Conservation (phyloP, 108 stramenopile species). For the Skeletonema marinoi region DNA sequence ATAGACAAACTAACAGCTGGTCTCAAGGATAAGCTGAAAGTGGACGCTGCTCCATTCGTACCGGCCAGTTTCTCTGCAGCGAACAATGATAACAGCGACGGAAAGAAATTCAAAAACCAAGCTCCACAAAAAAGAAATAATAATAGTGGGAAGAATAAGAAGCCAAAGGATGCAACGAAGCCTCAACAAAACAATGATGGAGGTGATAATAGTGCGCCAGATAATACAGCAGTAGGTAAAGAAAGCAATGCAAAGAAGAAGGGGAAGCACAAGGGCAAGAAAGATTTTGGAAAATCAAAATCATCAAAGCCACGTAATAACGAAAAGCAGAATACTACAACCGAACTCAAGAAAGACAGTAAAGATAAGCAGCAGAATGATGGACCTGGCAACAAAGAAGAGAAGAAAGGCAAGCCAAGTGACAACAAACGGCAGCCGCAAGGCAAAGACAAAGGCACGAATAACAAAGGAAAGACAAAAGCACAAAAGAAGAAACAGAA, state of each 20-base stretch:
- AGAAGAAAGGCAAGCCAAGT: constrained; percentile 6
- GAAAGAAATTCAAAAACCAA: neutral
- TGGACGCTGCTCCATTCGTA: constrained; percentile 1
- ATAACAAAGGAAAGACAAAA: constrained; percentile 17
- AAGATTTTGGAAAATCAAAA: neutral
- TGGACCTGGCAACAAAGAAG: neutral
- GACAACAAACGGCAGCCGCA: constrained; percentile 15
- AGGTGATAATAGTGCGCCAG: neutral
- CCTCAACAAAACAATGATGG: neutral
- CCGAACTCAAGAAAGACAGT: neutral
- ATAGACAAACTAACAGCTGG: neutral
- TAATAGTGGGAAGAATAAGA: neutral
- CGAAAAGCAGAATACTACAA: neutral
- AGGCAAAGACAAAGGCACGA: neutral
- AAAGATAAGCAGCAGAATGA: constrained; percentile 2
- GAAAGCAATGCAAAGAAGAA: neutral
- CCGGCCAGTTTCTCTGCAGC: neutral
- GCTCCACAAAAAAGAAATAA: neutral
- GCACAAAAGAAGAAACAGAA: constrained; percentile 14
- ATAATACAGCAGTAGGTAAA: neutral
- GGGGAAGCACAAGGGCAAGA: neutral
- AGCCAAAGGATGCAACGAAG: neutral
- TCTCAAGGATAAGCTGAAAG: neutral
- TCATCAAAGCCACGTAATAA: neutral
- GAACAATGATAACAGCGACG: neutral